Evolutionary conservation across 2,329 filamentous ascomycete species (phyloP).

Genomic region (Cyclaneusma minus): DNA sequence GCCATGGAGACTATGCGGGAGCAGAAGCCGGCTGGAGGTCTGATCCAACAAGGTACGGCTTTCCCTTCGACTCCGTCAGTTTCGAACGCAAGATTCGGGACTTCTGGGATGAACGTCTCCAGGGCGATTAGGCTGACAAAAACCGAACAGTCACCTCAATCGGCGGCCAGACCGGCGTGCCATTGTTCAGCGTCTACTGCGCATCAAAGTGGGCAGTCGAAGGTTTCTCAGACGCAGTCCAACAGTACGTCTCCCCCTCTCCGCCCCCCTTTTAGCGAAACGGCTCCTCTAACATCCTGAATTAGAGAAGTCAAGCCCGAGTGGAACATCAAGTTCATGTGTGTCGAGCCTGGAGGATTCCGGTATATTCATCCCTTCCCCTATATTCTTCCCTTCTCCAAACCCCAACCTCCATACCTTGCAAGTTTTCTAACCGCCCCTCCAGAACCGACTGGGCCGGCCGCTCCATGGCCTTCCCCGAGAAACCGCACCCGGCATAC

Average conservation of each 20-base stretch:
- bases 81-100: too few species aligned
- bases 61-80: too few species aligned
- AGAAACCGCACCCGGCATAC: slow-evolving; percentile 27
- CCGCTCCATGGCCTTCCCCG: slow-evolving; percentile 23
- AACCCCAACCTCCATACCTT: too few species aligned
- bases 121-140: too few species aligned
- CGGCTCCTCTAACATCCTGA: too few species aligned
- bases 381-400: background rate
- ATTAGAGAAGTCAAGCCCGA: slow-evolving; percentile 24
- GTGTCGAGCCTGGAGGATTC: slow-evolving; percentile 24
- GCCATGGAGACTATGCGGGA: slow-evolving; percentile 21
- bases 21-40: slow-evolving; percentile 19
- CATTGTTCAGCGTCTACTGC: slow-evolving; percentile 22
- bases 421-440: too few species aligned
- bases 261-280: too few species aligned
- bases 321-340: slow-evolving; percentile 23
- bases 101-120: too few species aligned
- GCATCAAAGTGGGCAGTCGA: slow-evolving; percentile 26
- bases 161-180: slow-evolving; percentile 20
- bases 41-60: slow-evolving; percentile 23
- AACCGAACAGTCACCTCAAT: slow-evolving; percentile 21
- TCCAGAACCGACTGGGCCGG: slow-evolving; percentile 24
- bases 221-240: slow-evolving; percentile 22
- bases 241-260: too few species aligned
- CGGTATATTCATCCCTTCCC: slow-evolving; percentile 2